Evolutionary conservation across 495 filamentous ascomycete genomes (phyloP), one percentile per base, ranked within the genome.

Genomic region (Amorphotheca resinae): DNA sequence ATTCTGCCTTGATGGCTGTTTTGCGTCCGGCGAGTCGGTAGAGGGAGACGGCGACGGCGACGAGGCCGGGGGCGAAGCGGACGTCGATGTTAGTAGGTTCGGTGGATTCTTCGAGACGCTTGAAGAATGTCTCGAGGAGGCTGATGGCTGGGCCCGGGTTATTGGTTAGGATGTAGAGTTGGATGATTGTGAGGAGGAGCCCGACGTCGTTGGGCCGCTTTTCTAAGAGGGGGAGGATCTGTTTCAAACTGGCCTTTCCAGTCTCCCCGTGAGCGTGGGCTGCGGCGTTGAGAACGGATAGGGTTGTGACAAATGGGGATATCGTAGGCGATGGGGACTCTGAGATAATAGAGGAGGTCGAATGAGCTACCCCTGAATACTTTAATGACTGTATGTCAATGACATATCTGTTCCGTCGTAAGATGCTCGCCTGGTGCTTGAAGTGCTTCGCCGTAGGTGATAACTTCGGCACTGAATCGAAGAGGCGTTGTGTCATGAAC

Each of bases 21-120:
- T 77, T 83, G n/a, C 87, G 84, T 41, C 80, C 79, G 60, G 93
- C 82, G 1, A 67, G 64, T 45, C 74, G 73, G 61, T 95, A 94
- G 0, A 99, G 66, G 2, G 84, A 79, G 11, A 95, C 78, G 3
- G 87, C 68, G 1, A 86, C 67, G n/a, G 82, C 84, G 12, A 95
- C 71, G 0, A 99, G 66, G 20, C 93, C 93, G 0, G 93, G 91
- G 23, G 85, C 78, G 58, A 78, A 93, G 22, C 86, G 82, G 22
- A 81, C 76, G 46, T 86, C 74, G 21, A 70, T 57, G 40, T 76
- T 56, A 21, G 67, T 58, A 9, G 67, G 58, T 9, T 77, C 73
- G 7, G 67, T 69, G 9, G 77, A 77, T 25, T 72, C 61, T 49
- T 89, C 84, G n/a, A 94, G 70, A 14, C 70, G 72, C 45, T 69